A percentile compares a stretch with the other conserved stretches of the same genome.
These are phyloP conservation scores for Lathyrus aphaca DNA, from an alignment of 306 rosid genomes.

Conservation along the genomic window DNA sequence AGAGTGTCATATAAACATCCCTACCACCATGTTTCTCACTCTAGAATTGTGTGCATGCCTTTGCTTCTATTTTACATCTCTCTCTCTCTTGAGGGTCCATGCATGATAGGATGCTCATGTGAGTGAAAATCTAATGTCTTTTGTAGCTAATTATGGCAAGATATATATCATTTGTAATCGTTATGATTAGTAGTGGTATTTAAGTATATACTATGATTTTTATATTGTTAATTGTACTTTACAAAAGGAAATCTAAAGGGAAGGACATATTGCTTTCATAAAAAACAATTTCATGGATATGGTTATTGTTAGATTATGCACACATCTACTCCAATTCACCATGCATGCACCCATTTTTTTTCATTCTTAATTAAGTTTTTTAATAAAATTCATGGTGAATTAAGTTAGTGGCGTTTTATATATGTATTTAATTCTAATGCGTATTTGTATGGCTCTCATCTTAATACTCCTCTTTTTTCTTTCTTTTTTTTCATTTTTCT, in stretches of 20 bases:
- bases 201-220: conserved; percentile 48
- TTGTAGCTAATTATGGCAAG: conserved; percentile 61
- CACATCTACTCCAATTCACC: conserved; percentile 16
- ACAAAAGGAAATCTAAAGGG: conserved; percentile 12
- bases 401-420: background rate
- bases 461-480: too few relatives aligned
- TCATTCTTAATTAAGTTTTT: background rate
- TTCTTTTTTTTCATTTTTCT: too few relatives aligned
- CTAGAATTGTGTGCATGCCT: conserved; percentile 72
- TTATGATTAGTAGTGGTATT: conserved; percentile 73
- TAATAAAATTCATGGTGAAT: too few relatives aligned
- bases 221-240: conserved; percentile 30
- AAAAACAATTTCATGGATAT: conserved; percentile 25
- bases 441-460: background rate
- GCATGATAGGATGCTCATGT: conserved; percentile 66
- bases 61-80: conserved; percentile 93
- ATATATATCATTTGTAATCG: conserved; percentile 46
- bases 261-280: background rate
- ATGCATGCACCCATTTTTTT: conserved; percentile 13
- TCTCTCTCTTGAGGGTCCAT: conserved; percentile 52
- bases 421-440: background rate
- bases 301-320: conserved; percentile 14
- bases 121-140: conserved; percentile 63
- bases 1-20: conserved; percentile 58
- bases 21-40: conserved; percentile 59